phyloP scores from a whole-genome alignment of 1,139 yeast species.

The Zygosaccharomyces sapae region DNA sequence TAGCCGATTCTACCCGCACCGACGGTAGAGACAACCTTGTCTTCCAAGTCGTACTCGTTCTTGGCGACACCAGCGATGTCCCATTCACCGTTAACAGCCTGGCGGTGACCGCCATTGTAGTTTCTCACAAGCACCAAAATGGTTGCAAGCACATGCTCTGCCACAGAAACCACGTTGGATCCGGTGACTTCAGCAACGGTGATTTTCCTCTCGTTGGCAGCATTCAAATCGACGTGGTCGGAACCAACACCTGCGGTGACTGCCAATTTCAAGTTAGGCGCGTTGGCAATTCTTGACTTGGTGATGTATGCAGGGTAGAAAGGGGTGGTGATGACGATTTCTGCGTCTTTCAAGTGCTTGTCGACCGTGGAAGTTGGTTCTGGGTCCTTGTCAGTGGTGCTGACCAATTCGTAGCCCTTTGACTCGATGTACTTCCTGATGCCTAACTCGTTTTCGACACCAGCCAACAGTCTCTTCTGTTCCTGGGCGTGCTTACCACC shows the following conservation, averaged over 20 bases:
- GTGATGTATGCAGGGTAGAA: constrained; percentile 80
- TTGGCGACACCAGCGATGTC: constrained; percentile 1
- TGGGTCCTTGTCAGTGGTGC: constrained; percentile 70
- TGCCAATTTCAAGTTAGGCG: constrained; percentile 67
- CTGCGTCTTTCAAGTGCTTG: constrained; percentile 64
- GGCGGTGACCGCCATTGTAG: background rate
- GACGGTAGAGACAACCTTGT: background rate
- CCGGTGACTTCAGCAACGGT: constrained; percentile 49
- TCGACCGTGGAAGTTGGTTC: constrained; percentile 51
- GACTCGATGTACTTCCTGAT: constrained; percentile 59
- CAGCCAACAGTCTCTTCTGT: constrained; percentile 60
- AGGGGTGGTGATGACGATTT: constrained; percentile 75
- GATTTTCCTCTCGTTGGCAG: constrained; percentile 60
- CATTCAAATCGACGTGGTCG: constrained; percentile 72
- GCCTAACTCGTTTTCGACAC: constrained; percentile 74
- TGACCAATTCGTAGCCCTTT: constrained; percentile 63
- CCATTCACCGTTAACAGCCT: background rate
- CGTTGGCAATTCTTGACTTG: constrained; percentile 60
- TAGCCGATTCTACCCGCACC: constrained; percentile 1
- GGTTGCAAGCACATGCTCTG: constrained; percentile 28
- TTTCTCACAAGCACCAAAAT: constrained; percentile 7
- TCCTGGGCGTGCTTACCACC: constrained; percentile 57
- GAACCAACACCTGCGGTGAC: constrained; percentile 85
- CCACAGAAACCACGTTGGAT: background rate
- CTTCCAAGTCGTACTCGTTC: constrained; percentile 1